Base-by-base conservation (phyloP, 352 stramenopile species). In the Pseudoperonospora humuli region DNA sequence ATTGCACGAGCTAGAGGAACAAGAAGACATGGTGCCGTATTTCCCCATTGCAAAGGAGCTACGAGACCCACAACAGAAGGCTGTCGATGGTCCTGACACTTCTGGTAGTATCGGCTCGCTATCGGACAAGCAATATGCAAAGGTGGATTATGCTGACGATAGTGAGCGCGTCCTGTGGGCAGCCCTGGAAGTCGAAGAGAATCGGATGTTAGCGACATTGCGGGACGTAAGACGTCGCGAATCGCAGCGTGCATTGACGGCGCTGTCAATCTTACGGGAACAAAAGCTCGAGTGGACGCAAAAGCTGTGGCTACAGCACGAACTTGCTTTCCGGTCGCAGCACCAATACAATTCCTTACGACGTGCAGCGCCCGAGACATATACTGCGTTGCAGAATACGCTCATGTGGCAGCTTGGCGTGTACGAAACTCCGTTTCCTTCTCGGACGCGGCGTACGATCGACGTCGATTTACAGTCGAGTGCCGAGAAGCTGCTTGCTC, bases 171-270 rank as follows among this genome's bases (percentile, higher is more conserved):
- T 84, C 2, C 39, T 90, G 14, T 85, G 70, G 67, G 81, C 81
- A 37, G 76, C 74, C 7, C 61, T 88, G 1, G 75, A 91, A 56
- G 81, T 93, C 0, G 81, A 93, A 54, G 78, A 90, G 28, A 87
- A 85, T 28, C 59, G 77, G 1, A 84, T 89, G 71, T 27, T 80
- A 17, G 76, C 83, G 18, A 69, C 60, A 4, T 39, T 89, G 3
- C 67, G 66, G 14, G 66, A 85, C 13, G 61, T 84, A 1, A 49
- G 43, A 0, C 48, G 26, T 19, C 66, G 69, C 7, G 73, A 85
- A 39, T 54, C 43, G 0, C 45, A 77, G 39, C 62, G 68, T 5
- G 50, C 58, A 8, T 27, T 48, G 17, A 67, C 42, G 11, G 45
- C 48, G 11, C 21, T 50, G 0, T 54, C 54, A 0, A 27, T 53